Evolutionary conservation across 306 rosid genomes (phyloP), one percentile per base, ranked within the genome.

Genomic region (Cucurbita argyrosperma): DNA sequence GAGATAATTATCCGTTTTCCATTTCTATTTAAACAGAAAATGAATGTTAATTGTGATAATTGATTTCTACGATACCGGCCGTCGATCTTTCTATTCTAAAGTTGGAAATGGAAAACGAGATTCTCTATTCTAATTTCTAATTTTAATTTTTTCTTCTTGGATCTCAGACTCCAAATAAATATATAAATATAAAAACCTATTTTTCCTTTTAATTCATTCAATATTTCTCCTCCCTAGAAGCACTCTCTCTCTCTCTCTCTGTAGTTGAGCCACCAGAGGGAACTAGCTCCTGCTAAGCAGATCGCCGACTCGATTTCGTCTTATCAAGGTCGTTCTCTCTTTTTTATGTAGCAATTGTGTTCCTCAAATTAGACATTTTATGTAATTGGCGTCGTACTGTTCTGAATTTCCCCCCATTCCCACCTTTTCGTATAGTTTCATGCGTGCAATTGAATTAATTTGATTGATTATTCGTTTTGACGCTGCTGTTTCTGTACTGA

Each of bases 251-350:
- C 23, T 14, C 59, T 30, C 59, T 30, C 23, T 30, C 16, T 50
- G 45, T 1, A 70, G 30, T 70, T 26, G 59, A 69, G 15, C 45
- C 58, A 69, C 18, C 57, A 49, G 38, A 69, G 58, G 74, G 47
- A 70, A 51, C 74, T 23, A 38, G 59, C 43, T 11, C 59, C 35
- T 50, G 55, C 74, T 70, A 15, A 70, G 74, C 59, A 50, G 59
- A 70, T 70, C 74, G 74, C 74, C 59, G 59, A 50, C 59, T 70
- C 60, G 59, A 50, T 70, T 70, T 50, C 60, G 9, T 59, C 53
- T 51, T 50, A 2, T 70, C 15, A 13, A 70, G 74, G 74, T 70
- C 21, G 13, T 14, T 30, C n/a, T 30, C 55, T 68, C 74, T 30
- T 10, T 15, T 51, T 19, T 5, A 18, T 9, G 18, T 68, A 6